Conservation (phyloP, 371 early-diverging fungal species). For the Mortierella sp. region DNA sequence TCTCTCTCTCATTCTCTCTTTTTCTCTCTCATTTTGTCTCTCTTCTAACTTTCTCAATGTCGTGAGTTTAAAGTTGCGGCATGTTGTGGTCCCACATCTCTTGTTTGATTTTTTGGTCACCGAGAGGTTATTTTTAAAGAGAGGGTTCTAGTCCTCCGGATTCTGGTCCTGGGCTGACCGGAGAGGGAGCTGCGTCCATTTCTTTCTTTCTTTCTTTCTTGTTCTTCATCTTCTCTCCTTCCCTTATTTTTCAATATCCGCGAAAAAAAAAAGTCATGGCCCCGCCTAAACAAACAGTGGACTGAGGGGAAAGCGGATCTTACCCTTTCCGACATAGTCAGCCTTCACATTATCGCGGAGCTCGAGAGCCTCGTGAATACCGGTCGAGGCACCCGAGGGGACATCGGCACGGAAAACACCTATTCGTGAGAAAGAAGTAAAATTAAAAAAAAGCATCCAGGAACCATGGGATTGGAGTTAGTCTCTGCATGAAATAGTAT, state of each 20-base stretch:
- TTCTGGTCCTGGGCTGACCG: too few species aligned
- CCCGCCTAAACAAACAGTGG: constrained; percentile 1
- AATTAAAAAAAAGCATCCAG: background rate
- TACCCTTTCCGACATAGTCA: constrained; percentile 95
- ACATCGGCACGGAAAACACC: constrained; percentile 95
- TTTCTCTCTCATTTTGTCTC: background rate
- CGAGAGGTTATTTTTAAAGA: too few species aligned
- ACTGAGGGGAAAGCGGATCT: background rate
- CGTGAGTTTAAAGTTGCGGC: too few species aligned
- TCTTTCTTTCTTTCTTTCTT: background rate
- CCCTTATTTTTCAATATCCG: too few species aligned
- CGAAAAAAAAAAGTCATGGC: background rate
- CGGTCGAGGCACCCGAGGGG: constrained; percentile 99
- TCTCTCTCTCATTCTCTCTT: background rate
- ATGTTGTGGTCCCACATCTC: too few species aligned
- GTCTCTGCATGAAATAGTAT: background rate
- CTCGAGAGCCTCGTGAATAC: constrained; percentile 98
- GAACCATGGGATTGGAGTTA: background rate
- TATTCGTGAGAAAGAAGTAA: constrained; percentile 6
- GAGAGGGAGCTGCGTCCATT: too few species aligned
- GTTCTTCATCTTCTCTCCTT: background rate
- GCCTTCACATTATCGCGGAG: constrained; percentile 90
- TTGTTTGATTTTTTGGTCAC: too few species aligned
- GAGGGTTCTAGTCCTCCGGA: too few species aligned
- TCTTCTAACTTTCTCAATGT: too few species aligned